Percentiles rank a stretch among this genome's conserved stretches.
These are phyloP conservation scores for Pythium phragmiticola DNA, from an alignment of 352 stramenopile genomes.

Conservation along the genomic window DNA sequence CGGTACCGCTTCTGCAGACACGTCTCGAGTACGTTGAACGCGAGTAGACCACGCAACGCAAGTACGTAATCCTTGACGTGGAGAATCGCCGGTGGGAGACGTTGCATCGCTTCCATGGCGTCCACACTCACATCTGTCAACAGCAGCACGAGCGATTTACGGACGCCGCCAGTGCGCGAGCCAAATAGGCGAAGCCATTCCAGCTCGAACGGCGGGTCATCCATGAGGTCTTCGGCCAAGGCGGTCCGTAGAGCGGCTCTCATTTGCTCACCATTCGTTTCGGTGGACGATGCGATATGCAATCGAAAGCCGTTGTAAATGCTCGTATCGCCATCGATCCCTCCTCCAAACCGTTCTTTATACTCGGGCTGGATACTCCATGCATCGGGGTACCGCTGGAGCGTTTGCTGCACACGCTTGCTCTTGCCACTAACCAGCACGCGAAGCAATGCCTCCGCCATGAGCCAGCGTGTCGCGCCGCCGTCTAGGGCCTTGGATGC, in stretches of 20 bases:
- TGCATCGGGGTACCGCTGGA: constrained; percentile 37
- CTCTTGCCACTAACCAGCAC: constrained; percentile 21
- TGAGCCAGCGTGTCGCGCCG: constrained; percentile 51
- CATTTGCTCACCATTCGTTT: constrained; percentile 13
- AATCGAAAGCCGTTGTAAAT: constrained; percentile 47
- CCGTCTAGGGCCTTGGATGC: constrained; percentile 39
- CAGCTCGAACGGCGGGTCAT: constrained; percentile 55
- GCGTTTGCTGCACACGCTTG: constrained; percentile 31
- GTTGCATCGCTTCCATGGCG: constrained; percentile 22
- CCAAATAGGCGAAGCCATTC: constrained; percentile 54
- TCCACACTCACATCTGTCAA: constrained; percentile 37
- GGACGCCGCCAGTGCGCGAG: neutral
- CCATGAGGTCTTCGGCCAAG: constrained; percentile 61
- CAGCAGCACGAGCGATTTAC: constrained; percentile 30
- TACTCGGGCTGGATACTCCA: constrained; percentile 40
- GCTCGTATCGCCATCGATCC: neutral
- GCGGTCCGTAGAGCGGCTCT: constrained; percentile 34
- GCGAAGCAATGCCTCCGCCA: constrained; percentile 48
- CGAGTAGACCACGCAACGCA: constrained; percentile 69
- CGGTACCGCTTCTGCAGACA: constrained; percentile 85
- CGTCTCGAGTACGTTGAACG: constrained; percentile 74
- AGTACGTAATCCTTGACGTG: constrained; percentile 47
- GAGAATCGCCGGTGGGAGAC: constrained; percentile 18
- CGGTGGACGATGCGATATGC: constrained; percentile 17
- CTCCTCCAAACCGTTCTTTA: constrained; percentile 28